Base-by-base conservation (phyloP, 2,329 filamentous ascomycete species). In the Aspergillus pseudoterreus region DNA sequence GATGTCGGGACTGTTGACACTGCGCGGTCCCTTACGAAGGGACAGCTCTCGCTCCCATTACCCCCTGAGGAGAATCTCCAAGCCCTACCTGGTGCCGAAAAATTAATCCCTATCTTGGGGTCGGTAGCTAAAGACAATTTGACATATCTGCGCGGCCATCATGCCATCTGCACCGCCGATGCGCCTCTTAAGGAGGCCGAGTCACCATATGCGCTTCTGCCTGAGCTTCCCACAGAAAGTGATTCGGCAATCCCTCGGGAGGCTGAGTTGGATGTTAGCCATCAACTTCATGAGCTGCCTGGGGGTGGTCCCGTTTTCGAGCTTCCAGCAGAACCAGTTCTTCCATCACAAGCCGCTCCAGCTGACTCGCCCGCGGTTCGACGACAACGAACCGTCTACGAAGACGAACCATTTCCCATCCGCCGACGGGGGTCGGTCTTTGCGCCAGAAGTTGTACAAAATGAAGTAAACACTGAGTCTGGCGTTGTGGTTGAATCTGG, bases 141-240 rank as follows among this genome's bases (percentile, higher is more conserved):
- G 57, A 78, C 73, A 2, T 82, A 81, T 59, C 62, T 85, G 10
- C 73, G 82, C 38, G 71, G 82, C 22, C 78, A 83, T 51, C 80
- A 83, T 66, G 69, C 74, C 27, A 60, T 84, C 14, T 64, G 82
- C 33, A 83, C 80, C 0, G 69, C 77, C 52, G 72, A 77, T 45
- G 58, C 67, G 1, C 68, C 69, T 0, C 47, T 54, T 6, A 70
- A 63, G 45, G 70, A 74, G 17, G 48, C 52, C 14, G 42, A 56
- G 15, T 63, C 64, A 12, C 54, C 62, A 6, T 49, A 58, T 22
- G 57, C 54, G 6, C 57, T 65, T 35, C 55, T 71, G 3, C 63
- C 68, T n/a, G 69, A 72, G 51, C 62, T 72, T 45, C 50, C 62
- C 35, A 56, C 51, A n/a, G 53, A 55, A 58, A 69, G 45, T 53